Conservation (phyloP, 176 grass and related monocot species). For the Miscanthus lutarioriparius region DNA sequence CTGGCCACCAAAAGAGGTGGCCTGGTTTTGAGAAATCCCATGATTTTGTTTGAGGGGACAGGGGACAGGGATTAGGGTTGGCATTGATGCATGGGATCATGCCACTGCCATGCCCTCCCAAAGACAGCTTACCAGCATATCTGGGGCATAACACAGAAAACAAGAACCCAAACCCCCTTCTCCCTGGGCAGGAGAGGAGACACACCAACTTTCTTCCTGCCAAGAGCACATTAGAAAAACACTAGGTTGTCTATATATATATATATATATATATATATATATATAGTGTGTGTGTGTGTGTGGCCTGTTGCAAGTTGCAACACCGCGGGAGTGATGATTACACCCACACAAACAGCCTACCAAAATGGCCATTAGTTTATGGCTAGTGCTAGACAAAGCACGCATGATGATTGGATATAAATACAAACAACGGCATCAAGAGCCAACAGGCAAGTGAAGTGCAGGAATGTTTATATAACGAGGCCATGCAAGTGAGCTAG, state of each 20-base stretch:
- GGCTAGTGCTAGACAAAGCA: conserved; percentile 55
- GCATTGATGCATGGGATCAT: conserved; percentile 65
- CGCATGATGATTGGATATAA: conserved; percentile 53
- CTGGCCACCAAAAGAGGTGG: conserved; percentile 64
- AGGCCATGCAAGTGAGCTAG: conserved; percentile 47
- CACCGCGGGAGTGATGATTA: conserved; percentile 47
- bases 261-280: background rate
- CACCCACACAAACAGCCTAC: conserved; percentile 51
- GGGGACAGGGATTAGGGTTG: conserved; percentile 79
- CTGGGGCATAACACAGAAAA: conserved; percentile 78
- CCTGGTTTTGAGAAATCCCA: conserved; percentile 82
- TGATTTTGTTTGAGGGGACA: conserved; percentile 99
- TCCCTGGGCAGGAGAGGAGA: conserved; percentile 55
- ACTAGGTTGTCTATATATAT: conserved; percentile 6
- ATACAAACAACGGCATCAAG: conserved; percentile 51
- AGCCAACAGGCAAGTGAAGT: conserved; percentile 49
- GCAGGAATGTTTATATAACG: conserved; percentile 20
- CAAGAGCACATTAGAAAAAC: conserved; percentile 45
- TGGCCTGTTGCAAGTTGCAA: conserved; percentile 43
- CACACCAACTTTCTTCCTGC: conserved; percentile 26
- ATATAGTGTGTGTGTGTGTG: too few species aligned
- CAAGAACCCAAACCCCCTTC: conserved; percentile 64
- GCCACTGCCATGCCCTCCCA: conserved; percentile 51
- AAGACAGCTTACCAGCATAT: conserved; percentile 86
- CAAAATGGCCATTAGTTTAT: conserved; percentile 39